phyloP scores from a whole-genome alignment of 805 yeast genomes.

The Saccharomycopsis javanensis region DNA sequence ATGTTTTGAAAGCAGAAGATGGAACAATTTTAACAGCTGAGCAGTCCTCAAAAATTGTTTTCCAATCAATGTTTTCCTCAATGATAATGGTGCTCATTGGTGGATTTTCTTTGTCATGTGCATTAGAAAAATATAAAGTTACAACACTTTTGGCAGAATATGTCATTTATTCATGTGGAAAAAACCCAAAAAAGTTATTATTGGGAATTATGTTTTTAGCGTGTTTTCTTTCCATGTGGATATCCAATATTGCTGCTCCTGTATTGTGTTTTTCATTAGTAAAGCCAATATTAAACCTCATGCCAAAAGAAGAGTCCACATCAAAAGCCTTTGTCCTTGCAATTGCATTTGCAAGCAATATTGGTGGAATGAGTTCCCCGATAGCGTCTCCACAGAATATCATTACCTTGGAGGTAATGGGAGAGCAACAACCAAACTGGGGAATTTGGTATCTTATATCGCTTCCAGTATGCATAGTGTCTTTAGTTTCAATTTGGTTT shows the following conservation, averaged over 20 bases:
- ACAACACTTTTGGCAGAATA: slow-evolving; percentile 80
- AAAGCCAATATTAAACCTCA: slow-evolving; percentile 78
- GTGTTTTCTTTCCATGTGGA: slow-evolving; percentile 86
- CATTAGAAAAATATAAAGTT: slow-evolving; percentile 79
- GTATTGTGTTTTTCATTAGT: slow-evolving; percentile 84
- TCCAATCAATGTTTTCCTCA: slow-evolving; percentile 90
- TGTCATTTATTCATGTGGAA: slow-evolving; percentile 75
- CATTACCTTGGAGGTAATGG: slow-evolving; percentile 79
- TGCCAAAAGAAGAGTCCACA: slow-evolving; percentile 69
- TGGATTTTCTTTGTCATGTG: slow-evolving; percentile 93
- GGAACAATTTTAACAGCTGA: slow-evolving; percentile 47
- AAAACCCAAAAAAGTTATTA: slow-evolving; percentile 68
- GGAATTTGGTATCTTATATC: slow-evolving; percentile 86
- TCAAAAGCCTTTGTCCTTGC: slow-evolving; percentile 82
- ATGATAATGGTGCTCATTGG: slow-evolving; percentile 84
- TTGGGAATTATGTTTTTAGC: slow-evolving; percentile 81
- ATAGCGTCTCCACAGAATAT: slow-evolving; percentile 96
- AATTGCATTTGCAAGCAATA: slow-evolving; percentile 83
- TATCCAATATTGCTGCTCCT: slow-evolving; percentile 95
- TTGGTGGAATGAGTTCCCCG: slow-evolving; percentile 97
- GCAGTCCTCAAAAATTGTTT: slow-evolving; percentile 63
- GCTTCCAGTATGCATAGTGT: slow-evolving; percentile 61
- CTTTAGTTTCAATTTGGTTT: slow-evolving; percentile 62
- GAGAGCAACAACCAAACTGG: slow-evolving; percentile 64
- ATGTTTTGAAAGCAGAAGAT: slow-evolving; percentile 48